phyloP scores from a whole-genome alignment of 352 stramenopile species.

The Pythium angustatum region DNA sequence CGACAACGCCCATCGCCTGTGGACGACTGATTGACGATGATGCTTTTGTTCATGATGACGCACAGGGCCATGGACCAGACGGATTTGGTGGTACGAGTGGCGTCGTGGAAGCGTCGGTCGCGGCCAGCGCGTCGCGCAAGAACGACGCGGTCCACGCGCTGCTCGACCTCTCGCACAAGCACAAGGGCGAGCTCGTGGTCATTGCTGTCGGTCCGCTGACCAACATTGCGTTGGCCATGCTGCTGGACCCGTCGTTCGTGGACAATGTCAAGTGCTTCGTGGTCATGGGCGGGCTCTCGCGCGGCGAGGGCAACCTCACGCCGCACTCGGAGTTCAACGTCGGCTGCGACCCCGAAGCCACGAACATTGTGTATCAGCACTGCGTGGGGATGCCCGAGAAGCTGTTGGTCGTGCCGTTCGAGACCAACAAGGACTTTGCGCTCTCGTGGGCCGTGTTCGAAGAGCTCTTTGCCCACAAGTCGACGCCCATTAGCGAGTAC shows the following conservation, averaged over 20 bases:
- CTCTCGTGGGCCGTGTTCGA: slow-evolving; percentile 72
- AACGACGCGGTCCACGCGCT: slow-evolving; percentile 75
- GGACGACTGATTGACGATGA: no score
- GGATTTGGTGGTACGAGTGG: slow-evolving; percentile 63
- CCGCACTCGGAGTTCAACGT: slow-evolving; percentile 80
- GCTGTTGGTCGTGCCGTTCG: slow-evolving; percentile 68
- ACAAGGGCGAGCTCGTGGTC: slow-evolving; percentile 74
- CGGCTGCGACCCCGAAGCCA: slow-evolving; percentile 77
- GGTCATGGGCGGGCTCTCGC: slow-evolving; percentile 74
- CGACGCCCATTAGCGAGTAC: slow-evolving; percentile 44
- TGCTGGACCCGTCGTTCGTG: slow-evolving; percentile 70
- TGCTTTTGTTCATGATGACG: no score
- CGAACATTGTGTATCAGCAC: slow-evolving; percentile 71
- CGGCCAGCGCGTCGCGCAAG: slow-evolving; percentile 29
- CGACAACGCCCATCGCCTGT: no score
- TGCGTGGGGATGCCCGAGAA: slow-evolving; percentile 46
- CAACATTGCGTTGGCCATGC: slow-evolving; percentile 75
- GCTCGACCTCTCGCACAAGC: slow-evolving; percentile 53
- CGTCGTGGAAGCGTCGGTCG: slow-evolving; percentile 31
- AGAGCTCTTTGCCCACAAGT: slow-evolving; percentile 52
- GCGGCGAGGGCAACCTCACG: slow-evolving; percentile 71
- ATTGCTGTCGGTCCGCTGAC: slow-evolving; percentile 73
- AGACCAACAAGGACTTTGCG: slow-evolving; percentile 58
- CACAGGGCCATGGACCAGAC: slow-evolving; percentile 68
- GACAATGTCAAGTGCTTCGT: slow-evolving; percentile 61